Evolutionary conservation across 2,329 filamentous ascomycete species (phyloP).

Genomic region (Arthrobotrys musiformis): DNA sequence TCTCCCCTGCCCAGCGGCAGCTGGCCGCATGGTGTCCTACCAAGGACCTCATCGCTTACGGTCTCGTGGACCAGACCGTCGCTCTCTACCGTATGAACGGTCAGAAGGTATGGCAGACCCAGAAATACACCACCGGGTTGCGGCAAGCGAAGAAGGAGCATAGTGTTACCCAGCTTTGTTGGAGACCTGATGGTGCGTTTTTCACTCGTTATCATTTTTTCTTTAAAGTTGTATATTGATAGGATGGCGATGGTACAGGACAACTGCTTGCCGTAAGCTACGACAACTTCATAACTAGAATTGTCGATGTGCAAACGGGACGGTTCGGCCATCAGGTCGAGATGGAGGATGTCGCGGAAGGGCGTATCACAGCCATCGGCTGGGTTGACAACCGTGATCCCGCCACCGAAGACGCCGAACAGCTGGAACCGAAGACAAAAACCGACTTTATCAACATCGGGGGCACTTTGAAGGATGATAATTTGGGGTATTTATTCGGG

Average conservation of each 20-base stretch:
- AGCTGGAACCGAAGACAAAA: conserved; percentile 49
- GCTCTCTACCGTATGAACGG: conserved; percentile 60
- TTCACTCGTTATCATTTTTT: too few species aligned
- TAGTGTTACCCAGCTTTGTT: conserved; percentile 56
- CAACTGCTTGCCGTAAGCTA: conserved; percentile 59
- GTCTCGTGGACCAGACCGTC: conserved; percentile 58
- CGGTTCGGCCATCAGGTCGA: conserved; percentile 58
- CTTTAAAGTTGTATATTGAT: background rate
- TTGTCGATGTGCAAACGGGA: conserved; percentile 60
- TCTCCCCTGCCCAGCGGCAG: conserved; percentile 57
- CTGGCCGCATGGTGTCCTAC: conserved; percentile 59
- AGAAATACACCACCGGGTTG: conserved; percentile 43
- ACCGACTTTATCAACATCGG: conserved; percentile 54
- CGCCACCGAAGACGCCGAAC: conserved; percentile 38
- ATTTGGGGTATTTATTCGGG: conserved; percentile 50
- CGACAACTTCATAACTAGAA: conserved; percentile 59
- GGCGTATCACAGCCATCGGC: conserved; percentile 58
- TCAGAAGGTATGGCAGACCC: conserved; percentile 59
- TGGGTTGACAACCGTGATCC: conserved; percentile 59
- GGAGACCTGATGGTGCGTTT: conserved; percentile 59
- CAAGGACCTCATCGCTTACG: conserved; percentile 59
- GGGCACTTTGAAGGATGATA: conserved; percentile 44
- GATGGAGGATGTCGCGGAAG: conserved; percentile 58
- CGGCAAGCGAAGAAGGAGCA: conserved; percentile 58
- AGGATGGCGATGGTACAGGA: conserved; percentile 16